Evolutionary conservation across 1,139 yeast genomes (phyloP).

Genomic region (Diutina sp.): DNA sequence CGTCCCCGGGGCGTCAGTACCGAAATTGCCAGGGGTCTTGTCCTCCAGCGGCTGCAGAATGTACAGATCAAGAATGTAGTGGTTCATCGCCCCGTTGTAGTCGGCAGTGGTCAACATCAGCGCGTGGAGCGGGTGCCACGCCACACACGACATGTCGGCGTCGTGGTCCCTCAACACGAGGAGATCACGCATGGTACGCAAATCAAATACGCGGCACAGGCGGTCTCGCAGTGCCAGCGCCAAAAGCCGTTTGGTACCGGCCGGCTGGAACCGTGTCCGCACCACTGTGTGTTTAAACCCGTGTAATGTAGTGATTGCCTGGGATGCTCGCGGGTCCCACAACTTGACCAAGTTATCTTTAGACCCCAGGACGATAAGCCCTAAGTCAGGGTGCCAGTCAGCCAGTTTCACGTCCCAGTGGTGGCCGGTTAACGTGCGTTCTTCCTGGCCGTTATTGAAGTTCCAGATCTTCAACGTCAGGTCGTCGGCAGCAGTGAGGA

Average conservation of each 20-base stretch:
- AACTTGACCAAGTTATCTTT: slow-evolving; percentile 86
- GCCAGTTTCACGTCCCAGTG: slow-evolving; percentile 98
- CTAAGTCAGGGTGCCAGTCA: slow-evolving; percentile 91
- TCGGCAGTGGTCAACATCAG: slow-evolving; percentile 76
- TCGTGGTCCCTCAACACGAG: slow-evolving; percentile 67
- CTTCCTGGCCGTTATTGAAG: slow-evolving; percentile 82
- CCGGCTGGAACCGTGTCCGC: slow-evolving; percentile 69
- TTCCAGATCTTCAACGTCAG: slow-evolving; percentile 86
- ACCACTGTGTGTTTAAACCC: slow-evolving; percentile 92
- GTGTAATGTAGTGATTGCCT: slow-evolving; percentile 67
- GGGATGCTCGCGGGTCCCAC: slow-evolving; percentile 87
- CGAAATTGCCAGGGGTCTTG: slow-evolving; percentile 2
- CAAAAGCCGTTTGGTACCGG: slow-evolving; percentile 51
- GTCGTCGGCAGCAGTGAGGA: slow-evolving; percentile 88
- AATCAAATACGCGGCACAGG: slow-evolving; percentile 77
- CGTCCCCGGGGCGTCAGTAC: slow-evolving; percentile 9
- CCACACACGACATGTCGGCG: slow-evolving; percentile 70
- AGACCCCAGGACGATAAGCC: slow-evolving; percentile 77
- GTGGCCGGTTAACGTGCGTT: slow-evolving; percentile 72
- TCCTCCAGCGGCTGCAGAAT: slow-evolving; percentile 15
- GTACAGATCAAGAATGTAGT: slow-evolving; percentile 54
- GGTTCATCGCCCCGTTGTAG: slow-evolving; percentile 77
- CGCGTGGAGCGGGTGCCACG: slow-evolving; percentile 90
- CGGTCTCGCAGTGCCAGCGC: slow-evolving; percentile 87
- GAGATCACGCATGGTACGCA: slow-evolving; percentile 72